These are phyloP conservation scores for Kurtzmaniella quercitrusa DNA, from an alignment of 1,139 yeast species.

Conservation along the genomic window DNA sequence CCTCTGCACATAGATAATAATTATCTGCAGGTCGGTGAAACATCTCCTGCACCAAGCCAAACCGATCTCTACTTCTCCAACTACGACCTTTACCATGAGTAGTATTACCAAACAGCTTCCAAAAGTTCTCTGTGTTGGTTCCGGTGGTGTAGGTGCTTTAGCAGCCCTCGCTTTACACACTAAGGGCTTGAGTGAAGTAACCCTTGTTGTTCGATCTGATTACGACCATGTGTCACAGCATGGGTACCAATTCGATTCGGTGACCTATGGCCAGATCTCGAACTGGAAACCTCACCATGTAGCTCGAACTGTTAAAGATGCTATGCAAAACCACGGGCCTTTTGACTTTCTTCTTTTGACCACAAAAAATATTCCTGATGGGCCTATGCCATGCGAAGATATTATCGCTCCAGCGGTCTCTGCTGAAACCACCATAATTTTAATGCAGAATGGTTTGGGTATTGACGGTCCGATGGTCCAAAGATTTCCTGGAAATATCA, in stretches of 20 bases:
- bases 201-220: constrained; percentile 65
- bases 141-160: constrained; percentile 65
- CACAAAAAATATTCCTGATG: constrained; percentile 74
- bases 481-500: constrained; percentile 53
- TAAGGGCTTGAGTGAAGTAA: constrained; percentile 46
- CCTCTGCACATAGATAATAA: no score
- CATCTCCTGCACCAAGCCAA: not conserved
- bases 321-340: constrained; percentile 37
- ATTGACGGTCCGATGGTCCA: constrained; percentile 60
- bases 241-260: constrained; percentile 61
- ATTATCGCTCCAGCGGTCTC: constrained; percentile 55
- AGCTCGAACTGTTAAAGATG: constrained; percentile 42
- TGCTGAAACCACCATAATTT: constrained; percentile 47
- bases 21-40: no score
- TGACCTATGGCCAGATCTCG: constrained; percentile 53
- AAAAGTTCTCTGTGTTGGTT: constrained; percentile 37
- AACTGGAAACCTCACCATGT: constrained; percentile 53
- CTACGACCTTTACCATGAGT: not conserved
- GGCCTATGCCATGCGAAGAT: constrained; percentile 50
- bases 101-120: constrained; percentile 13
- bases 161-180: constrained; percentile 57
- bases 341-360: constrained; percentile 67
- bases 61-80: not conserved
- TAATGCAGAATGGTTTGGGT: constrained; percentile 73
- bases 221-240: constrained; percentile 45